Percentiles rank a stretch among this genome's conserved stretches.
These are phyloP conservation scores for Sporopachydermia lactativora DNA, from an alignment of 805 yeast genomes.

Conservation along the genomic window DNA sequence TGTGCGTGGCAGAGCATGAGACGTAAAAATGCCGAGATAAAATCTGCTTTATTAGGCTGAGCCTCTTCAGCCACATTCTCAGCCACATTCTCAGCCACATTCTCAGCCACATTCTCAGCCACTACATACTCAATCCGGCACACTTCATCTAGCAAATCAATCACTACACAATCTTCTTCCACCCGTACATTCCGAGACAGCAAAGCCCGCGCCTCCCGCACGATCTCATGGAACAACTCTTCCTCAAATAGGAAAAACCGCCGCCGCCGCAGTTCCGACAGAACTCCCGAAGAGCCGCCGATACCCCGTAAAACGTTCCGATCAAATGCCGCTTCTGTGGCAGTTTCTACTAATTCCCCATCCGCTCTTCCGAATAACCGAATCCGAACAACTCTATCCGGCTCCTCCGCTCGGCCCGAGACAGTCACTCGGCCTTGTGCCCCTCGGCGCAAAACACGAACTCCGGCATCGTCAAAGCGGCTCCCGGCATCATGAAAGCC, in stretches of 20 bases:
- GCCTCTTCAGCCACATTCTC: slow-evolving; percentile 15
- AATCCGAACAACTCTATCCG: slow-evolving; percentile 40
- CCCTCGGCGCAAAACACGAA: slow-evolving; percentile 52
- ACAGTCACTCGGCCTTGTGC: slow-evolving; percentile 30
- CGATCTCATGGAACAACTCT: slow-evolving; percentile 67
- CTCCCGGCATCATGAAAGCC: slow-evolving; percentile 92
- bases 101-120: slow-evolving; percentile 24
- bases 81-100: slow-evolving; percentile 19
- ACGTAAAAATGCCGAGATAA: slow-evolving; percentile 37
- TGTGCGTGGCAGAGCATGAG: slow-evolving; percentile 49
- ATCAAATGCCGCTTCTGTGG: slow-evolving; percentile 6
- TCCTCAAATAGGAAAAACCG: slow-evolving; percentile 75
- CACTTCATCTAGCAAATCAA: slow-evolving; percentile 51
- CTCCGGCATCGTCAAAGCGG: slow-evolving; percentile 54
- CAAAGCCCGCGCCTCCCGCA: slow-evolving; percentile 60
- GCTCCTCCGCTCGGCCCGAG: slow-evolving; percentile 22
- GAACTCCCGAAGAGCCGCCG: slow-evolving; percentile 18
- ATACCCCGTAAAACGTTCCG: background rate
- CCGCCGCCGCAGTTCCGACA: slow-evolving; percentile 48
- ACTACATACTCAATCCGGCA: slow-evolving; percentile 59
- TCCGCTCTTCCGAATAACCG: slow-evolving; percentile 41
- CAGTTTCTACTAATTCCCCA: slow-evolving; percentile 19
- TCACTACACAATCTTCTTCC: slow-evolving; percentile 44
- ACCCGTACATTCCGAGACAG: slow-evolving; percentile 59
- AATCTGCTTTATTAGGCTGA: slow-evolving; percentile 31